phyloP scores from a whole-genome alignment of 1,284 basidiomycete species.

The Ceratobasidium papillatum region DNA sequence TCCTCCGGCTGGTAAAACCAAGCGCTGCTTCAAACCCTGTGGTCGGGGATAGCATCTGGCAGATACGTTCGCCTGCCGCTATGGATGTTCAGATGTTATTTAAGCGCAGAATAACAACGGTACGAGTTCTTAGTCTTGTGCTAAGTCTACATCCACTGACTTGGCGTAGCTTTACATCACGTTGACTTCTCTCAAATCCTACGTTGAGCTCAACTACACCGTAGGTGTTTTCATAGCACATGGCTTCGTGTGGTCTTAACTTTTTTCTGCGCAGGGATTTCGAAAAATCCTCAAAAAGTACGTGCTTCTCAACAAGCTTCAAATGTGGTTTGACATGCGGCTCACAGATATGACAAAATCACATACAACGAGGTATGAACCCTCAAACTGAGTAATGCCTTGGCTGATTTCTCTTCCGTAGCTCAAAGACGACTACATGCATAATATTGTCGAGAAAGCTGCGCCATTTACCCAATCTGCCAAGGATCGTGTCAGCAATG shows the following conservation, averaged over 20 bases:
- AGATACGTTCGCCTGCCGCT: conserved; percentile 82
- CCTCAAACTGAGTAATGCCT: background rate
- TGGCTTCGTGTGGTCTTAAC: background rate
- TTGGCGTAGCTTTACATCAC: conserved; percentile 71
- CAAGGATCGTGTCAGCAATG: conserved; percentile 71
- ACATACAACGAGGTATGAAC: conserved; percentile 73
- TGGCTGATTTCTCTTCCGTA: conserved; percentile 48
- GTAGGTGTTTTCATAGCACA: conserved; percentile 50
- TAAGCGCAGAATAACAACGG: conserved; percentile 87
- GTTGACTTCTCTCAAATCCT: conserved; percentile 87
- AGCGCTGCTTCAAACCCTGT: conserved; percentile 20
- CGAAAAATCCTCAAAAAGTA: conserved; percentile 97
- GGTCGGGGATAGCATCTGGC: conserved; percentile 68
- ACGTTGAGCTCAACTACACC: conserved; percentile 91
- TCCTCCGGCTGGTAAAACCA: conserved; percentile 24
- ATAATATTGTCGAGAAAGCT: conserved; percentile 73
- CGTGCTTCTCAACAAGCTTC: conserved; percentile 47
- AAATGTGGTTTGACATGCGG: background rate
- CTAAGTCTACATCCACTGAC: background rate
- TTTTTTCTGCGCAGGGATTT: conserved; percentile 60
- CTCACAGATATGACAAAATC: conserved; percentile 89
- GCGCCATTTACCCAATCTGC: conserved; percentile 72
- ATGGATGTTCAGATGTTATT: conserved; percentile 89
- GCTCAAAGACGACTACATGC: conserved; percentile 86
- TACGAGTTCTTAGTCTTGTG: background rate